phyloP scores from a whole-genome alignment of 2,329 filamentous ascomycete species.

The Aureobasidium pullulans region DNA sequence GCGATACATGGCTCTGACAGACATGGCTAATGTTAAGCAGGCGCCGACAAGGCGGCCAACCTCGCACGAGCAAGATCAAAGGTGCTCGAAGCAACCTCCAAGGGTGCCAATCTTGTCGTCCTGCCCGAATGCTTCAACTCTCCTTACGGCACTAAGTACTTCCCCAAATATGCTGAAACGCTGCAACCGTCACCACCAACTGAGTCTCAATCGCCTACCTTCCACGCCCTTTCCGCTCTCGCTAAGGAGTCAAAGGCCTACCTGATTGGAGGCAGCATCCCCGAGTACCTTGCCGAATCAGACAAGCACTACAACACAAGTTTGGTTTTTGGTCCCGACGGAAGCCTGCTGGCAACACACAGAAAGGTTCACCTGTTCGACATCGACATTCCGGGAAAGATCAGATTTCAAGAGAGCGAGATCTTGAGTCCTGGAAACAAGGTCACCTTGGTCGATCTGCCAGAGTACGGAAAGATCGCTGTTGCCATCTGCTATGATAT shows the following conservation, averaged over 20 bases:
- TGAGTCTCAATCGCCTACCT: constrained; percentile 66
- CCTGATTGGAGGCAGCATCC: constrained; percentile 86
- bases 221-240: constrained; percentile 72
- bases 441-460: constrained; percentile 76
- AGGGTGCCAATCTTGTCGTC: constrained; percentile 78
- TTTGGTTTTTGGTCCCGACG: constrained; percentile 71
- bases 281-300: constrained; percentile 61
- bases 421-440: constrained; percentile 80
- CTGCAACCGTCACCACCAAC: constrained; percentile 72
- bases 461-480: constrained; percentile 79
- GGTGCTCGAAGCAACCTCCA: constrained; percentile 69
- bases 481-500: constrained; percentile 97
- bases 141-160: constrained; percentile 86
- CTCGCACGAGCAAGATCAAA: constrained; percentile 72
- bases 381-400: constrained; percentile 93
- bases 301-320: constrained; percentile 87
- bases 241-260: constrained; percentile 73
- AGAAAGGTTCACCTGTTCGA: constrained; percentile 96
- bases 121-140: constrained; percentile 99
- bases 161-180: constrained; percentile 84
- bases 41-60: constrained; percentile 74
- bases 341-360: constrained; percentile 76
- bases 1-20: constrained; percentile 13
- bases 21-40: constrained; percentile 12
- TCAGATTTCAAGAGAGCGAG: constrained; percentile 83